Evolutionary conservation across 257 asterid species (phyloP), one percentile per base, ranked within the genome.

Genomic region (Jacaranda copaia): DNA sequence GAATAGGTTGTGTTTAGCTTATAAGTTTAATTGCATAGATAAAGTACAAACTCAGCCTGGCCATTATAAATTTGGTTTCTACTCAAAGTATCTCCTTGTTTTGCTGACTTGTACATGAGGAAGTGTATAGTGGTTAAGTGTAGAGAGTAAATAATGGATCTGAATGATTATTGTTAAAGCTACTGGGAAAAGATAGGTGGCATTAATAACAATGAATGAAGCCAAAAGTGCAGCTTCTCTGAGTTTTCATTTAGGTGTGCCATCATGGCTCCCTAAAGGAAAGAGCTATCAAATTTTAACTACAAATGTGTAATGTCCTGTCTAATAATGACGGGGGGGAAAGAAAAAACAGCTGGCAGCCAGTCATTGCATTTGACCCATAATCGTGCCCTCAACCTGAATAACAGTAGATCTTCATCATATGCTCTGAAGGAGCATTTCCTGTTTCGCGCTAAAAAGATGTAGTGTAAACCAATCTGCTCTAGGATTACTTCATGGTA

Each of bases 201-300:
- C 48, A 46, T 19, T n/a, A 45, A 32, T 20, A 12, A 32, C 58
- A 8, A 58, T 58, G 16, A 63, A 32, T 15, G 63, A 55, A 72
- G 52, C 82, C 66, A 32, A 63, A n/a, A 55, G 43, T 40, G 73
- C 45, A 19, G 64, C 78, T 52, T 72, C 46, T 61, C 60, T 9
- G 12, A 77, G 46, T 65, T 68, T 52, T 53, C 58, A 45, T 15
- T 25, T 46, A 2, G 32, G 32, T 25, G 32, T 25, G 32, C 32
- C 32, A 25, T 52, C 51, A 39, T 63, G 67, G 49, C 58, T 66
- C 73, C 16, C 48, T 35, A 20, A 16, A 51, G 16, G 66, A 5
- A 66, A 36, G 12, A 5, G 49, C 46, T 18, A 25, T 69, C 20
- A 19, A 65, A 4, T 76, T 42, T 25, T 4, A 56, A 67, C 68